Conservation (phyloP, 768 basidiomycete genomes). For the Leccinum variicolor region DNA sequence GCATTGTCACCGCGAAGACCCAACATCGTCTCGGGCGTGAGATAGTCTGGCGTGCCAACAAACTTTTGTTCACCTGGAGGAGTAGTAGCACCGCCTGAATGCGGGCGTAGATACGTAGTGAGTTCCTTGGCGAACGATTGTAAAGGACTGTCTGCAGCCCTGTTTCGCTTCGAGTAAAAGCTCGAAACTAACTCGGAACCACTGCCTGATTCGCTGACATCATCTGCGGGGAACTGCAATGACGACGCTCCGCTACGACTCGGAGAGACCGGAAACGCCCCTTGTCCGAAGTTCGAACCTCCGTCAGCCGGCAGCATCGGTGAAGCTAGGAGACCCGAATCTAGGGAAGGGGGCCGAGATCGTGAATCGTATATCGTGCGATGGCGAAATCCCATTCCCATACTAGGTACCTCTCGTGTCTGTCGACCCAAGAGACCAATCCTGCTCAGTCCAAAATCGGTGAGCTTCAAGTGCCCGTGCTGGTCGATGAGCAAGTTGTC, state of each 20-base stretch:
- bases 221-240: conserved; percentile 71
- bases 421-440: conserved; percentile 98
- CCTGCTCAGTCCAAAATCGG: conserved; percentile 96
- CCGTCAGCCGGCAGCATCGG: conserved; percentile 65
- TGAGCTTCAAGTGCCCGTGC: conserved; percentile 95
- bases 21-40: conserved; percentile 93
- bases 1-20: conserved; percentile 94
- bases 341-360: conserved; percentile 79
- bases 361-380: conserved; percentile 61
- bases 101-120: conserved; percentile 77
- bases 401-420: conserved; percentile 58
- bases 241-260: conserved; percentile 57
- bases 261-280: conserved; percentile 50
- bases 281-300: conserved; percentile 80
- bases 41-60: conserved; percentile 96
- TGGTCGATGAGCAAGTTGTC: conserved; percentile 97
- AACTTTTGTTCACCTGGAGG: conserved; percentile 94
- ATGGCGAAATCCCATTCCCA: conserved; percentile 43
- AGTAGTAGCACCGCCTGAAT: conserved; percentile 59
- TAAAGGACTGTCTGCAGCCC: conserved; percentile 67
- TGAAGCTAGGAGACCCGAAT: conserved; percentile 76
- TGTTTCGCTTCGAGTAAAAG: conserved; percentile 49
- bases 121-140: conserved; percentile 87
- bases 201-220: conserved; percentile 81
- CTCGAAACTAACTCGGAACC: conserved; percentile 71